These are phyloP conservation scores for Acidiella bohemica DNA, from an alignment of 495 filamentous ascomycete species.

Conservation along the genomic window DNA sequence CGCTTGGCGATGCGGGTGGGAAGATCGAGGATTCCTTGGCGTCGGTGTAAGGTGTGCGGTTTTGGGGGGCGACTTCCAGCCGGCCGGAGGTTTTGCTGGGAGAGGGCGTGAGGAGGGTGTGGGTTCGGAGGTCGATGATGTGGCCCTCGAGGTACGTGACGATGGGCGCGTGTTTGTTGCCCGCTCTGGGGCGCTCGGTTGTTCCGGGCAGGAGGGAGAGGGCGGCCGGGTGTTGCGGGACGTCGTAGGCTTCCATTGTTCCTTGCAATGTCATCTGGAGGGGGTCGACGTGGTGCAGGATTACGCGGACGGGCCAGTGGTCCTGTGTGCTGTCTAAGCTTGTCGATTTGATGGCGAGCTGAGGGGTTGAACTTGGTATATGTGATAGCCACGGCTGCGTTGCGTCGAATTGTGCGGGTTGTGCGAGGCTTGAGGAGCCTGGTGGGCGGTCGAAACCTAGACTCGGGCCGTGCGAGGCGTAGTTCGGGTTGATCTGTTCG, in stretches of 20 bases:
- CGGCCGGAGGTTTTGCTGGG: no score
- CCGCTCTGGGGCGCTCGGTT: conserved; percentile 9
- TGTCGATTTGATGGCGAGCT: no score
- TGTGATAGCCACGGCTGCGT: conserved; percentile 25
- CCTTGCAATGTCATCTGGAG: conserved; percentile 51
- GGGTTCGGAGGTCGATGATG: conserved; percentile 58
- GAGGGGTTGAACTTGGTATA: no score
- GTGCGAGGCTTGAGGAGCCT: conserved; percentile 13
- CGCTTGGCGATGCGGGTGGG: conserved; percentile 39
- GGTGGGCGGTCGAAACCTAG: conserved; percentile 20
- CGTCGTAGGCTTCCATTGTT: conserved; percentile 69
- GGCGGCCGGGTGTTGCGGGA: conserved; percentile 34
- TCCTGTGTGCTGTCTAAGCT: conserved; percentile 27
- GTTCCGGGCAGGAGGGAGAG: conserved; percentile 15
- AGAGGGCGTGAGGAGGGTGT: conserved; percentile 56
- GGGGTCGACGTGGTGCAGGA: conserved; percentile 54
- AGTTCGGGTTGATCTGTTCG: conserved; percentile 19
- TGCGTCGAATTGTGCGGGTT: conserved; percentile 21
- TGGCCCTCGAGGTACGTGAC: conserved; percentile 65
- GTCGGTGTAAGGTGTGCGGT: neutral
- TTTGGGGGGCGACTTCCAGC: neutral
- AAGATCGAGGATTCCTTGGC: conserved; percentile 31
- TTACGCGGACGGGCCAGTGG: conserved; percentile 63
- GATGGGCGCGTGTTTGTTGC: conserved; percentile 38
- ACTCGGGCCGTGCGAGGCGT: conserved; percentile 12